These are phyloP conservation scores for Plasmopara halstedii DNA, from an alignment of 352 stramenopile genomes.

Conservation along the genomic window DNA sequence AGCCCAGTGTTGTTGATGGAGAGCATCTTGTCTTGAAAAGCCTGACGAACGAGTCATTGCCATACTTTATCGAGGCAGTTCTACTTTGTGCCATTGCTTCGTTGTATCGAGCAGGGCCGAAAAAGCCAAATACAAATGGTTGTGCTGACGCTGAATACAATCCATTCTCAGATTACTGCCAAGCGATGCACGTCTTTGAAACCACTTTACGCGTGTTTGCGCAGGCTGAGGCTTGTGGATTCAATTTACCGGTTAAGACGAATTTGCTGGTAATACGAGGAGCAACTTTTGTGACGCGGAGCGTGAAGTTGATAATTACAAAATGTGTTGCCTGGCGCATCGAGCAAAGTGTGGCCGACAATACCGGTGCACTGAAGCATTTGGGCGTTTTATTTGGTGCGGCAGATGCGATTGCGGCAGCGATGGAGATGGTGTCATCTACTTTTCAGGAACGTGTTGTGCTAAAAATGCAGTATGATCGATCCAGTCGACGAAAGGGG, in stretches of 20 bases:
- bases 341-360: conserved; percentile 25
- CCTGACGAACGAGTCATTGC: conserved; percentile 52
- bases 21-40: conserved; percentile 61
- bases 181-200: conserved; percentile 29
- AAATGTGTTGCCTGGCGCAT: conserved; percentile 43
- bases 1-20: conserved; percentile 27
- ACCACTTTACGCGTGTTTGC: conserved; percentile 42
- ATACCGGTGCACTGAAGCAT: conserved; percentile 30
- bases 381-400: conserved; percentile 38
- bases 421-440: conserved; percentile 32
- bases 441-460: conserved; percentile 58
- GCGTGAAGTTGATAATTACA: conserved; percentile 22
- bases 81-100: conserved; percentile 46
- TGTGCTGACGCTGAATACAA: conserved; percentile 8
- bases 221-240: conserved; percentile 38
- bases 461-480: conserved; percentile 57
- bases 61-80: conserved; percentile 49
- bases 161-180: conserved; percentile 39
- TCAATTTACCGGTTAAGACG: conserved; percentile 45
- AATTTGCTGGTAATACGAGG: conserved; percentile 39
- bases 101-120: conserved; percentile 30
- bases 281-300: conserved; percentile 30
- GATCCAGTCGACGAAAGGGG: conserved; percentile 17
- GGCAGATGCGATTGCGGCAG: conserved; percentile 19
- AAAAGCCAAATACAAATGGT: conserved; percentile 7